Evolutionary conservation across 2,329 filamentous ascomycete species (phyloP).

Genomic region (Colletotrichum orbiculare): DNA sequence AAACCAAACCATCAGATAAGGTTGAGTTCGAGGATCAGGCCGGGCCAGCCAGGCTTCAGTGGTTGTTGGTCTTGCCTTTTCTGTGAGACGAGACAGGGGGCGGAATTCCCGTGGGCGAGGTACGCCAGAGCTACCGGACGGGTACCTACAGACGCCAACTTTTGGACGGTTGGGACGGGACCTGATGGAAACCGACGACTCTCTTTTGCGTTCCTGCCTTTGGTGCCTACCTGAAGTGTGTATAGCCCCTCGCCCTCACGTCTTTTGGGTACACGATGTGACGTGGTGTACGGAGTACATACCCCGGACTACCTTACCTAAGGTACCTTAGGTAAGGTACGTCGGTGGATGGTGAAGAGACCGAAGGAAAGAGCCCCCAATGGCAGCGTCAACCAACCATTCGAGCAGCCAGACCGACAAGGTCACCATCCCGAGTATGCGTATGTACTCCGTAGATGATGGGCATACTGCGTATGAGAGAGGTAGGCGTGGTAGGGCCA

Average conservation of each 20-base stretch:
- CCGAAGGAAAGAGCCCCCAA: constrained; percentile 29
- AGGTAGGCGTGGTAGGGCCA: no score
- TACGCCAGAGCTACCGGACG: constrained; percentile 20
- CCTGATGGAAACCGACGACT: constrained; percentile 6
- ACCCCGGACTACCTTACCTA: neutral
- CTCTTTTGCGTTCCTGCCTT: neutral
- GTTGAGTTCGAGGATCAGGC: constrained; percentile 19
- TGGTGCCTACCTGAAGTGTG: no score
- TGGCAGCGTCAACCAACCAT: constrained; percentile 9
- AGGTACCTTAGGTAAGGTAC: neutral
- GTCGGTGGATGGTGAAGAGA: constrained; percentile 13
- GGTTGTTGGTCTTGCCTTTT: neutral
- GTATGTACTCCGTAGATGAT: no score
- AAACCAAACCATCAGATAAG: constrained; percentile 6
- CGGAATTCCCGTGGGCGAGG: neutral
- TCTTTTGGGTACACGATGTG: neutral
- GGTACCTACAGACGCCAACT: constrained; percentile 17
- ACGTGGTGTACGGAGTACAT: neutral
- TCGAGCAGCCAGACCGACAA: neutral
- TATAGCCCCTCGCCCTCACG: no score
- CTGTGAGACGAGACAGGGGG: no score
- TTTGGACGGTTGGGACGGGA: constrained; percentile 4
- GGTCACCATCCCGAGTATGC: no score
- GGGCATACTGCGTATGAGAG: no score
- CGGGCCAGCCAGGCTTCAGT: neutral